Base-by-base conservation (phyloP, 2,329 filamentous ascomycete genomes). In the Fusarium sp. region DNA sequence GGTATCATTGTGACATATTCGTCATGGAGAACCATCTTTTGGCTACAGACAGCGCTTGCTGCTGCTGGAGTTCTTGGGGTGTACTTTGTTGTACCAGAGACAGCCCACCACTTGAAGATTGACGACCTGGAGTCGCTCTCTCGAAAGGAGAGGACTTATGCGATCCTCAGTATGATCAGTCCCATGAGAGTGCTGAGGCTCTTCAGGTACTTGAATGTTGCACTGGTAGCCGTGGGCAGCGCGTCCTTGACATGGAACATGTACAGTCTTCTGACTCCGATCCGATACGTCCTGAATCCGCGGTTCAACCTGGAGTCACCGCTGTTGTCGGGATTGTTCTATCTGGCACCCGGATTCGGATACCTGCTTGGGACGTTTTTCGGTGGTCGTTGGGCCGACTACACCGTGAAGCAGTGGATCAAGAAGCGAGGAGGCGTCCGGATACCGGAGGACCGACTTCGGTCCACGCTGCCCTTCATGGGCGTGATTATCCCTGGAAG, bases 1-100 rank as follows among this genome's bases (percentile, higher is more conserved):
- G 94, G 93, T 27, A 91, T 95, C 52, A 94, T 96, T 60, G 92
- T 95, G 18, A 95, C 93, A 0, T 95, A 91, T 81, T 86, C 87
- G 8, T 89, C 87, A 3, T 96, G 94, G 94, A 87, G 92, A 20
- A 89, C 89, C 48, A 94, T 95, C 63, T 95, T 95, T 83, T 95
- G 92, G 91, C 85, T 95, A 0, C 93, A 95, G 79, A 90, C 91
- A 0, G 93, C 88, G 0, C 85, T 95, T 7, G 91, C 91, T 0
- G 92, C 88, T 2, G 79, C 88, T 0, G 91, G 89, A 1, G 85
- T 88, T 0, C 22, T 91, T 0, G 87, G 92, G 1, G 87, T 93
- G 35, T 88, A 90, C 73, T 90, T 94, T 75, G 83, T 94, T 14
- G 87, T 95, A 13, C 92, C 92, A 0, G 93, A 95, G 80, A 95